Percentiles rank a stretch among this genome's conserved stretches.
Conservation (phyloP, 1,284 basidiomycete species). For the Malassezia arunalokei region DNA sequence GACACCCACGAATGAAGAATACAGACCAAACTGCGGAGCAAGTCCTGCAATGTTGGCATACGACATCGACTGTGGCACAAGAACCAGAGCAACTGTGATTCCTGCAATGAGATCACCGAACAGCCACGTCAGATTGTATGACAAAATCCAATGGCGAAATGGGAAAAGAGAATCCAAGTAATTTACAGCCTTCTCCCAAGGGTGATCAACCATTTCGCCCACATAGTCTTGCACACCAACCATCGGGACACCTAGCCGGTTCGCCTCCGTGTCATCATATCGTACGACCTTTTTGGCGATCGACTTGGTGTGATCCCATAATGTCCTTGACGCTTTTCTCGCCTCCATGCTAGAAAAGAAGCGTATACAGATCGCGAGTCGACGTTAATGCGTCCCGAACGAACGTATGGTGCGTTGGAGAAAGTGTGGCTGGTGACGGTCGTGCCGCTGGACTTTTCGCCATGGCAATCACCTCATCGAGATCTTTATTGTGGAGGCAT, state of each 20-base stretch:
- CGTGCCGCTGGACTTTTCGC: neutral
- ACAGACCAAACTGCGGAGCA: slow-evolving; percentile 75
- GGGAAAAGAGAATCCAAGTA: slow-evolving; percentile 45
- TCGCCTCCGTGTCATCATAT: slow-evolving; percentile 38
- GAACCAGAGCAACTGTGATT: slow-evolving; percentile 46
- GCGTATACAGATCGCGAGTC: neutral
- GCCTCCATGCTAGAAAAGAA: neutral
- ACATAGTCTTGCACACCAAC: slow-evolving; percentile 38
- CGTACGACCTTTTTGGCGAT: slow-evolving; percentile 20
- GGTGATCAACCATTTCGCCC: slow-evolving; percentile 21
- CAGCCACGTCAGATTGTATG: slow-evolving; percentile 46
- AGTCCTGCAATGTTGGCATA: slow-evolving; percentile 69
- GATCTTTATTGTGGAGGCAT: neutral
- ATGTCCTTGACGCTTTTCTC: neutral
- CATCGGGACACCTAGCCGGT: slow-evolving; percentile 39
- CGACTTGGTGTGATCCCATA: slow-evolving; percentile 1
- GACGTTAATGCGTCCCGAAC: neutral
- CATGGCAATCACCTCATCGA: slow-evolving; percentile 5
- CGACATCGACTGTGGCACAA: slow-evolving; percentile 48
- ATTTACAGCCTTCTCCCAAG: slow-evolving; percentile 17
- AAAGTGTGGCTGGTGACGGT: too few species aligned
- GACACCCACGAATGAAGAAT: slow-evolving; percentile 85
- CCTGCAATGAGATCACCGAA: slow-evolving; percentile 47
- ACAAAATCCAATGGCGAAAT: slow-evolving; percentile 44
- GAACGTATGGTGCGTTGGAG: neutral